phyloP scores from a whole-genome alignment of 2,329 filamentous ascomycete species.

The Zymoseptoria crescenta region DNA sequence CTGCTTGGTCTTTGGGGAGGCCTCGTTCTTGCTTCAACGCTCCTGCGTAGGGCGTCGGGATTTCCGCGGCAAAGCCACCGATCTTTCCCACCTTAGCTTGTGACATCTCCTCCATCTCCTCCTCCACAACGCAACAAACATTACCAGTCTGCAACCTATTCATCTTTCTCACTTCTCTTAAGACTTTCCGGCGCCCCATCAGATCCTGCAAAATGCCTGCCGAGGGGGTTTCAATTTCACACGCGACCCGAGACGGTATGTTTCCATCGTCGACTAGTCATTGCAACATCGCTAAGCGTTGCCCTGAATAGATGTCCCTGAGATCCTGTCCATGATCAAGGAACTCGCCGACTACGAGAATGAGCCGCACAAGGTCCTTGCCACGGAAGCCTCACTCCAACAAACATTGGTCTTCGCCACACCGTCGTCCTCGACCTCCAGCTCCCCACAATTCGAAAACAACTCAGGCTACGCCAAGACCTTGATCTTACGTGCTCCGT shows the following conservation, averaged over 20 bases:
- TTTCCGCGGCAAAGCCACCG: neutral
- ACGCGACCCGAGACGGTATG: slow-evolving; percentile 47
- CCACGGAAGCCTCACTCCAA: slow-evolving; percentile 65
- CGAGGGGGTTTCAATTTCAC: slow-evolving; percentile 40
- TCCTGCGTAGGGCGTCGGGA: neutral
- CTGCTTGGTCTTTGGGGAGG: neutral
- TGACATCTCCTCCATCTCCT: neutral
- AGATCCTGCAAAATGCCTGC: neutral
- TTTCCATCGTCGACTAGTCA: neutral
- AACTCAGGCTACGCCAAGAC: slow-evolving; percentile 64
- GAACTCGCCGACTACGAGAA: slow-evolving; percentile 87
- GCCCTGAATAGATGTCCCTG: slow-evolving; percentile 57
- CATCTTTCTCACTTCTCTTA: neutral
- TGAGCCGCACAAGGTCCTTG: slow-evolving; percentile 63
- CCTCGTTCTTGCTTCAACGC: neutral
- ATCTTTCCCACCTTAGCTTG: neutral
- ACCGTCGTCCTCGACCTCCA: slow-evolving; percentile 23
- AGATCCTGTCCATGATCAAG: slow-evolving; percentile 73
- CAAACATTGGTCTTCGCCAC: slow-evolving; percentile 71
- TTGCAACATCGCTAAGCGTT: neutral
- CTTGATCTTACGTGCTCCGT: slow-evolving; percentile 51
- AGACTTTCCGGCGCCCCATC: neutral
- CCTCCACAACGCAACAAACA: neutral
- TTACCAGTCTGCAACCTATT: neutral
- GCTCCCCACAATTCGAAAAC: slow-evolving; percentile 30